A percentile compares a stretch with the other conserved stretches of the same genome.
Evolutionary conservation across 306 rosid genomes (phyloP).

Genomic region (apple (Malus domestica)): ASM211411v1 NC_041802.1:31557001-31557500

Average conservation of each 20-base stretch:
- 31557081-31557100: constrained; percentile 6
- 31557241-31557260: neutral
- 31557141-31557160: constrained; percentile 15
- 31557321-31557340: neutral
- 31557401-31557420: neutral
- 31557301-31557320: neutral
- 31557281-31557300: neutral
- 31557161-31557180: constrained; percentile 13
- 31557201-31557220: constrained; percentile 24
- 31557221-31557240: constrained; percentile 5
- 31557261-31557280: neutral
- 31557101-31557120: constrained; percentile 22
- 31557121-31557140: constrained; percentile 24
- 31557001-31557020: constrained; percentile 10
- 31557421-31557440: neutral
- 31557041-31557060: constrained; percentile 4
- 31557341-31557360: neutral
- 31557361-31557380: neutral
- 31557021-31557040: constrained; percentile 2
- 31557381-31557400: neutral
- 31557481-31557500: neutral
- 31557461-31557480: neutral
- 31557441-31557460: neutral
- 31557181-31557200: constrained; percentile 7
- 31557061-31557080: constrained; percentile 4